These are phyloP conservation scores for Vickermania spadyakhi DNA, from an alignment of 208 protist genomes.

Conservation along the genomic window DNA sequence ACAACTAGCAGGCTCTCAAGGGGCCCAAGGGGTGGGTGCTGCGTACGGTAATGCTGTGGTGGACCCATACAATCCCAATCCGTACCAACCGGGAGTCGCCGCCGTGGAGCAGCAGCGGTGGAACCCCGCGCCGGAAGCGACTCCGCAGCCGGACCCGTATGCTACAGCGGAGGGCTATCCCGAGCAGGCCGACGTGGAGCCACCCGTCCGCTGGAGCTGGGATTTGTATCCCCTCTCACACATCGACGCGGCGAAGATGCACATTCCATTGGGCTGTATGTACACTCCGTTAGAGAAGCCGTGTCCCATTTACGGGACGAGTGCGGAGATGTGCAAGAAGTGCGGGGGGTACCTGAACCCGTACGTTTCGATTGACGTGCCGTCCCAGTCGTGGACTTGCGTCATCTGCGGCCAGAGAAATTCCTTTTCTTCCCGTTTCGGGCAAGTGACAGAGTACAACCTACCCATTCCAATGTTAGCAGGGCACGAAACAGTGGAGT, in stretches of 20 bases:
- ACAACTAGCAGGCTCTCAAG: neutral
- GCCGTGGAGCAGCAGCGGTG: conserved; percentile 17
- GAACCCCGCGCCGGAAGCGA: neutral
- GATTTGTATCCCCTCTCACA: conserved; percentile 92
- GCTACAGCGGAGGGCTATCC: neutral
- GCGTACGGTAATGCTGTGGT: neutral
- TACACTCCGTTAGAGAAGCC: conserved; percentile 94
- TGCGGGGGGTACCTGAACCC: conserved; percentile 95
- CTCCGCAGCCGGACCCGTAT: neutral
- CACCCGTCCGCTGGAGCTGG: conserved; percentile 90
- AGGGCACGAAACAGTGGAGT: conserved; percentile 95
- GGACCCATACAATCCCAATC: neutral
- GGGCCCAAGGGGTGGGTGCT: no score
- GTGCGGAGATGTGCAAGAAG: conserved; percentile 53
- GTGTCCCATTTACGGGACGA: conserved; percentile 62
- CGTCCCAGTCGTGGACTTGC: conserved; percentile 85
- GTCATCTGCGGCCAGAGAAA: conserved; percentile 93
- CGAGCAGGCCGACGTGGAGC: conserved; percentile 7
- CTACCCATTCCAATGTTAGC: conserved; percentile 87
- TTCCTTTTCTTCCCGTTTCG: conserved; percentile 93
- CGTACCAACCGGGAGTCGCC: conserved; percentile 4
- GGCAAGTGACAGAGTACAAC: conserved; percentile 81
- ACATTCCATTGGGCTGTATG: conserved; percentile 94
- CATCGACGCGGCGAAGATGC: conserved; percentile 91
- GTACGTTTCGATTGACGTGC: conserved; percentile 68